phyloP scores from a whole-genome alignment of 2,329 filamentous ascomycete genomes.

The Ascochyta pisi region DNA sequence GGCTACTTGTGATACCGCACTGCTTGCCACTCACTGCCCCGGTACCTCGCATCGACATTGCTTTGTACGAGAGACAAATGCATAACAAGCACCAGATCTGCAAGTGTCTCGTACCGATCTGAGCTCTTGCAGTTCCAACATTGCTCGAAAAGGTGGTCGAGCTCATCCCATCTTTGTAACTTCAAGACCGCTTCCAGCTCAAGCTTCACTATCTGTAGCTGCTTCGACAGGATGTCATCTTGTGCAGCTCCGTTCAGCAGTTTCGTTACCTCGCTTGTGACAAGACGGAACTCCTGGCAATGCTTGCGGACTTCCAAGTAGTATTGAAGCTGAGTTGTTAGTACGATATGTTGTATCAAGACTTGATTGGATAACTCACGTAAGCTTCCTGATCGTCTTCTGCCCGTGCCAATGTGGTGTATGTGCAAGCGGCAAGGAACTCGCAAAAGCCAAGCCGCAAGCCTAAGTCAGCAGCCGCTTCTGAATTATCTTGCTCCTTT shows the following conservation, averaged over 20 bases:
- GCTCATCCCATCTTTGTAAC: constrained; percentile 71
- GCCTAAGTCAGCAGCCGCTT: constrained; percentile 55
- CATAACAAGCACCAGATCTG: constrained; percentile 55
- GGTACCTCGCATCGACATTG: constrained; percentile 38
- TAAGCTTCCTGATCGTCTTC: constrained; percentile 50
- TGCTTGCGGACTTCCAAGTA: constrained; percentile 70
- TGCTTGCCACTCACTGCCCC: constrained; percentile 34
- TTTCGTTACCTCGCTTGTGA: constrained; percentile 49
- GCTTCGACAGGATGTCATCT: constrained; percentile 66
- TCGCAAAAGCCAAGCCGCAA: constrained; percentile 72
- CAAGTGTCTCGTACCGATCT: constrained; percentile 55
- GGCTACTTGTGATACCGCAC: not conserved
- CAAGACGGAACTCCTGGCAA: constrained; percentile 63
- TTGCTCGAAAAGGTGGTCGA: constrained; percentile 65
- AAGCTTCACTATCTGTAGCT: constrained; percentile 72
- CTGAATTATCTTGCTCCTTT: constrained; percentile 29
- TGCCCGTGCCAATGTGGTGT: constrained; percentile 57
- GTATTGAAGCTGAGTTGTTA: constrained; percentile 61
- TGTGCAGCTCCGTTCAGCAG: constrained; percentile 54
- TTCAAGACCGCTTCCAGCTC: constrained; percentile 78
- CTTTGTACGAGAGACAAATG: constrained; percentile 47
- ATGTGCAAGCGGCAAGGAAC: constrained; percentile 65
- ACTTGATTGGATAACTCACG: constrained; percentile 41
- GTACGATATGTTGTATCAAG: not conserved
- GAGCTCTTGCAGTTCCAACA: constrained; percentile 46